Conservation (phyloP, 257 asterid species). For the Solanum pinnatisectum region DNA sequence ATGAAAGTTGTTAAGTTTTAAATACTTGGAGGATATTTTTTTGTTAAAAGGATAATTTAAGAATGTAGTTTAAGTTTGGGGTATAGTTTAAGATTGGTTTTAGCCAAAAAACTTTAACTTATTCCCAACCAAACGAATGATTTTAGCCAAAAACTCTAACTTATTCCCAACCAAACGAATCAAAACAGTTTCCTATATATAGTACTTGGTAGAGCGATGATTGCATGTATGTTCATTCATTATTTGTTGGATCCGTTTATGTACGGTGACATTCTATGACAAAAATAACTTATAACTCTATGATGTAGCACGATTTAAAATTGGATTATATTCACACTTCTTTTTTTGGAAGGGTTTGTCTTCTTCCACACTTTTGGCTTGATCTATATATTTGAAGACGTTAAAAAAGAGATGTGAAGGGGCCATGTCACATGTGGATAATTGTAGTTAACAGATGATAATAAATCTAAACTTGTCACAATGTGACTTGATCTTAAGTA, state of each 20-base stretch:
- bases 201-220: not conserved
- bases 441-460: not conserved
- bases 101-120: too few species aligned
- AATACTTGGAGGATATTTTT: too few species aligned
- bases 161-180: too few species aligned
- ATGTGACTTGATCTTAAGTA: not conserved
- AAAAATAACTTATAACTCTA: not conserved
- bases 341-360: not conserved
- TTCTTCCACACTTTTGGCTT: not conserved
- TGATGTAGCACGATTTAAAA: not conserved
- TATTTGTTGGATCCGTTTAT: not conserved
- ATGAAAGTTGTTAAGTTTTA: too few species aligned
- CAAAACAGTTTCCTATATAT: too few species aligned
- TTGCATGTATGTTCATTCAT: not conserved
- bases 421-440: not conserved
- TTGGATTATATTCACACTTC: not conserved
- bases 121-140: too few species aligned
- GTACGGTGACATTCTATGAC: not conserved
- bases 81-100: too few species aligned
- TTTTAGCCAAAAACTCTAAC: too few species aligned
- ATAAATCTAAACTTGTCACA: not conserved
- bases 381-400: not conserved
- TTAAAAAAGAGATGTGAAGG: not conserved
- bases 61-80: too few species aligned
- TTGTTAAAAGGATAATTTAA: too few species aligned